Evolutionary conservation across 192 early-diverging fungal species (phyloP).

Genomic region (Mortierella antarctica): DNA sequence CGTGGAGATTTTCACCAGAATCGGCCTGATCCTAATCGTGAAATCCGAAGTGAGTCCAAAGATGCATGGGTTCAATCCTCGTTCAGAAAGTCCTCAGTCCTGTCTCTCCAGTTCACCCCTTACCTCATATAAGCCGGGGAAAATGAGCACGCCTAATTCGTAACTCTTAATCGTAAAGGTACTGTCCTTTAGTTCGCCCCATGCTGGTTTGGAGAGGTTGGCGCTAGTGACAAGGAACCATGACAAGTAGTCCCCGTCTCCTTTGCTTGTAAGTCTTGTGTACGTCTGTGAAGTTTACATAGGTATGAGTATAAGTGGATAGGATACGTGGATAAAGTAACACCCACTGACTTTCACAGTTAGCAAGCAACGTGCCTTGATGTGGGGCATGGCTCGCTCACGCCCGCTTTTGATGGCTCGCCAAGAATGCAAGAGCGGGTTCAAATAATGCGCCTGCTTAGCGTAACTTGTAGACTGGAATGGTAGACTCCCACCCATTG

Average conservation of each 20-base stretch:
- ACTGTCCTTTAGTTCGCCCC: conserved; percentile 65
- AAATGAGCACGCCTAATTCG: conserved; percentile 73
- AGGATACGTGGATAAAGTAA: not conserved
- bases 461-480: conserved; percentile 57
- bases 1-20: conserved; percentile 14
- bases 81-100: too few relatives aligned
- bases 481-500: conserved; percentile 54
- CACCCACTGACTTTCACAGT: not conserved
- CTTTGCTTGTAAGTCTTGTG: conserved; percentile 49
- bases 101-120: not conserved
- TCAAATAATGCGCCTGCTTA: conserved; percentile 65
- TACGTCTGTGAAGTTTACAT: conserved; percentile 37
- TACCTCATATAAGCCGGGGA: conserved; percentile 69
- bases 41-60: not conserved
- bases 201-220: conserved; percentile 77
- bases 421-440: conserved; percentile 64
- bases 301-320: not conserved
- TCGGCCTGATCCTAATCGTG: conserved; percentile 7
- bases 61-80: not conserved
- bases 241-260: conserved; percentile 39
- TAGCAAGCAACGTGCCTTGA: conserved; percentile 58
- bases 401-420: conserved; percentile 58
- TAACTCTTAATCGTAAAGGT: conserved; percentile 72
- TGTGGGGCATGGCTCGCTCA: conserved; percentile 73
- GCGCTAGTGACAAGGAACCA: conserved; percentile 59